phyloP scores from a whole-genome alignment of 208 protist genomes.

The Leishmania gerbilli region DNA sequence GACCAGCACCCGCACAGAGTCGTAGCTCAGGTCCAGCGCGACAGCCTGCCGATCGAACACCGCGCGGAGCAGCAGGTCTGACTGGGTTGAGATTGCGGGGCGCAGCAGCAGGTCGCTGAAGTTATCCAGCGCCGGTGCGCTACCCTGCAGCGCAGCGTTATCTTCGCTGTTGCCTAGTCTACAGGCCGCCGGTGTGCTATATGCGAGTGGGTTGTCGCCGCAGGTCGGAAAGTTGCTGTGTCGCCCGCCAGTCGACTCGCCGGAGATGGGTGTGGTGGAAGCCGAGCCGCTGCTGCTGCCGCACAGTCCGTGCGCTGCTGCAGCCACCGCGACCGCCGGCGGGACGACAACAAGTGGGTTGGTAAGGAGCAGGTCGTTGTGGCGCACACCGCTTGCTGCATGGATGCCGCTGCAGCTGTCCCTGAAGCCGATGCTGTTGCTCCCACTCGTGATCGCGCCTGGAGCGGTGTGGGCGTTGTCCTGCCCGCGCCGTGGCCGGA shows the following conservation, averaged over 20 bases:
- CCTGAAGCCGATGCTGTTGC: neutral
- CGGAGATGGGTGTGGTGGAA: neutral
- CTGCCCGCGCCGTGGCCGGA: neutral
- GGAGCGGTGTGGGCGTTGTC: no score
- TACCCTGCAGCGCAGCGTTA: constrained; percentile 11
- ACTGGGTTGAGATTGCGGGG: constrained; percentile 46
- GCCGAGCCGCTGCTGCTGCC: neutral
- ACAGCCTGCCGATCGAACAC: constrained; percentile 72
- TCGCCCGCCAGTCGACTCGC: neutral
- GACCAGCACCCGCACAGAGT: constrained; percentile 71
- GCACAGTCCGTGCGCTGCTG: neutral
- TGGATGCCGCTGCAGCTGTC: neutral
- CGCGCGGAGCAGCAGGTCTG: constrained; percentile 50
- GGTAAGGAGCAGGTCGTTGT: constrained; percentile 2
- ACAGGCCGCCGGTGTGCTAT: neutral
- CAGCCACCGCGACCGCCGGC: neutral
- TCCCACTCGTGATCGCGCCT: neutral
- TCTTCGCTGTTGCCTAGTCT: constrained; percentile 10
- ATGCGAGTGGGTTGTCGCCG: constrained; percentile 29
- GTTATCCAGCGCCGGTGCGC: constrained; percentile 28
- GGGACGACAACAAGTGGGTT: constrained; percentile 29
- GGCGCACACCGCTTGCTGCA: neutral
- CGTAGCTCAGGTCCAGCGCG: constrained; percentile 68
- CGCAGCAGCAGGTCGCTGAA: constrained; percentile 47
- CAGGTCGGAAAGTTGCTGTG: constrained; percentile 7